These are phyloP conservation scores for Hanseniaspora meyeri DNA, from an alignment of 805 yeast genomes.

Conservation along the genomic window DNA sequence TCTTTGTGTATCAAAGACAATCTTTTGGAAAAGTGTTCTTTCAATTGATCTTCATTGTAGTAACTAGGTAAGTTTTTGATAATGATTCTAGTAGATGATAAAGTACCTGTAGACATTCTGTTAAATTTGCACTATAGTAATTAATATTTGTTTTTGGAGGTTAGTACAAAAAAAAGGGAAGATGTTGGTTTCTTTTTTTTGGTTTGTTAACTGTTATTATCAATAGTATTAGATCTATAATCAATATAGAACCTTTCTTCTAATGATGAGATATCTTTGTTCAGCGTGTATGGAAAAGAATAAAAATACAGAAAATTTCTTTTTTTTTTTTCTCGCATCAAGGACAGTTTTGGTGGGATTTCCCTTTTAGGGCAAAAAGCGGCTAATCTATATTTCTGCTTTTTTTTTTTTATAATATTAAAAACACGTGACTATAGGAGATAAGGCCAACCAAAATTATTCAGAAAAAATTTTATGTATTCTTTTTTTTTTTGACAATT, in stretches of 20 bases:
- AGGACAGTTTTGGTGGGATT: too few species aligned
- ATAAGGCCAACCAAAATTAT: too few species aligned
- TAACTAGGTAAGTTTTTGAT: slow-evolving; percentile 81
- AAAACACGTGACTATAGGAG: too few species aligned
- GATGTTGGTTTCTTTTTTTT: neutral
- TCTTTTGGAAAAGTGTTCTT: slow-evolving; percentile 45
- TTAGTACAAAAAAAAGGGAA: too few species aligned
- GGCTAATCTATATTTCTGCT: too few species aligned
- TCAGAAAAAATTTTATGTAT: too few species aligned
- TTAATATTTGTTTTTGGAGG: neutral
- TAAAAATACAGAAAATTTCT: neutral
- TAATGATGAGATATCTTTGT: neutral
- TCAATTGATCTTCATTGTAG: slow-evolving; percentile 59
- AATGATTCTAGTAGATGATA: slow-evolving; percentile 45
- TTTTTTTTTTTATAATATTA: too few species aligned
- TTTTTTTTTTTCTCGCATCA: neutral
- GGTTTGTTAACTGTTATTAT: neutral
- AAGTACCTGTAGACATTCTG: slow-evolving; percentile 38
- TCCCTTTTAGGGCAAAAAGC: too few species aligned
- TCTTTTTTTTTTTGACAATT: too few species aligned
- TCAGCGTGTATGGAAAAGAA: neutral
- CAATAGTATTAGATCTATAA: neutral
- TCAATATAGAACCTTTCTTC: too few species aligned
- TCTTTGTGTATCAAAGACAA: slow-evolving; percentile 22
- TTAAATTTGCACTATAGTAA: neutral